A percentile compares a stretch with the other conserved stretches of the same genome.
These are phyloP conservation scores for Musa troglodytarum DNA, from an alignment of 176 grass and related monocot genomes.

Conservation along the genomic window DNA sequence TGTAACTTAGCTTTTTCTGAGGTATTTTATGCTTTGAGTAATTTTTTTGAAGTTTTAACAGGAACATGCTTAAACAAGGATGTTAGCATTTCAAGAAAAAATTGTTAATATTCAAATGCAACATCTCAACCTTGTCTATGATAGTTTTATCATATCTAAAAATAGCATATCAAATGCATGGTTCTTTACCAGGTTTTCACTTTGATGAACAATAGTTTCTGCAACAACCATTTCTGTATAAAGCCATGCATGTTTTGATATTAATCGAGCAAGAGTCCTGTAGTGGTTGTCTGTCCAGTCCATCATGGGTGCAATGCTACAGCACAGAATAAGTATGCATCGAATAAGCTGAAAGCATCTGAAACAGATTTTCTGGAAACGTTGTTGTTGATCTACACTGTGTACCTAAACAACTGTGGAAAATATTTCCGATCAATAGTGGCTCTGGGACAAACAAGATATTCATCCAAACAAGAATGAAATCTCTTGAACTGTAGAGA, in stretches of 20 bases:
- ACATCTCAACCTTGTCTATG: background rate
- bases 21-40: too few species aligned
- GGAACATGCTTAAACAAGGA: background rate
- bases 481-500: slow-evolving; percentile 12
- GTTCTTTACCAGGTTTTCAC: slow-evolving; percentile 59
- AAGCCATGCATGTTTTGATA: slow-evolving; percentile 81
- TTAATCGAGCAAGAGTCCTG: slow-evolving; percentile 73
- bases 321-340: slow-evolving; percentile 5
- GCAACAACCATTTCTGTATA: slow-evolving; percentile 98
- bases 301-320: slow-evolving; percentile 97
- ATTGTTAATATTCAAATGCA: background rate
- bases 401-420: slow-evolving; percentile 14
- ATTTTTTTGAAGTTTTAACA: background rate
- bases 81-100: background rate
- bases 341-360: background rate
- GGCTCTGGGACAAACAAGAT: background rate
- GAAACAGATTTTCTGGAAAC: background rate
- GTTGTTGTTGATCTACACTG: background rate
- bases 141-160: background rate
- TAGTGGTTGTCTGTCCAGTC: slow-evolving; percentile 96
- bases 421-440: background rate
- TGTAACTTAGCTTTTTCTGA: too few species aligned
- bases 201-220: slow-evolving; percentile 88
- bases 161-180: background rate
- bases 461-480: background rate